A percentile compares a stretch with the other conserved stretches of the same genome.
These are phyloP conservation scores for Metarhizium album DNA, from an alignment of 2,329 filamentous ascomycete species.

Conservation along the genomic window DNA sequence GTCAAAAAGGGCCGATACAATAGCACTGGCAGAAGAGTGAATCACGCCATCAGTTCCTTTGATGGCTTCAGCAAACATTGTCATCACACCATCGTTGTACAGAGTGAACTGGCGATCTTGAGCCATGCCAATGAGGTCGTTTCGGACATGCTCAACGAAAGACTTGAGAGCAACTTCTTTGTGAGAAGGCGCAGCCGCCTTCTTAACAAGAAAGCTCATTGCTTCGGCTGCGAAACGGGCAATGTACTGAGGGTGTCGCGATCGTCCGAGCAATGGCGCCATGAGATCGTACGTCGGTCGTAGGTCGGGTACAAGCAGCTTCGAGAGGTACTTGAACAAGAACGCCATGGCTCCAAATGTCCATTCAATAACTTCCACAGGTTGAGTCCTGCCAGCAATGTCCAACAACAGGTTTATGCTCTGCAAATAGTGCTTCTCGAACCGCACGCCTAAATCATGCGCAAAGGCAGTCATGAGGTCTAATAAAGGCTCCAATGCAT, in stretches of 20 bases:
- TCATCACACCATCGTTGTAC: constrained; percentile 85
- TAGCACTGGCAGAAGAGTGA: constrained; percentile 47
- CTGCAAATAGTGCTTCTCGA: constrained; percentile 77
- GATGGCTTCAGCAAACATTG: constrained; percentile 75
- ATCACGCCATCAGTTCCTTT: constrained; percentile 50
- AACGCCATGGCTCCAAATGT: constrained; percentile 90
- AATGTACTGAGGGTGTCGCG: constrained; percentile 74
- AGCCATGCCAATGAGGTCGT: constrained; percentile 48
- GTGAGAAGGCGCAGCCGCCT: constrained; percentile 68
- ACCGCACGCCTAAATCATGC: constrained; percentile 78
- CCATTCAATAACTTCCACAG: constrained; percentile 92
- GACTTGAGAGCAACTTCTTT: constrained; percentile 60
- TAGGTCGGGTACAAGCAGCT: constrained; percentile 75
- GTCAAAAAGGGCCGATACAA: constrained; percentile 41
- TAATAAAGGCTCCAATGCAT: constrained; percentile 76
- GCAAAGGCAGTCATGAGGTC: constrained; percentile 87
- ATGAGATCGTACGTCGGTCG: constrained; percentile 76
- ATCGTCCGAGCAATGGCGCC: constrained; percentile 72
- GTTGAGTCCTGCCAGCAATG: constrained; percentile 65
- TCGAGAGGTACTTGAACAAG: constrained; percentile 92
- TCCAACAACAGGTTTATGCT: constrained; percentile 66
- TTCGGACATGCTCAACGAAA: constrained; percentile 62
- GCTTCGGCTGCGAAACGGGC: constrained; percentile 90
- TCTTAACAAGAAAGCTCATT: constrained; percentile 85
- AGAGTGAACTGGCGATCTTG: constrained; percentile 50